These are phyloP conservation scores for Dryas drummondii DNA, from an alignment of 306 rosid genomes.

Conservation along the genomic window DNA sequence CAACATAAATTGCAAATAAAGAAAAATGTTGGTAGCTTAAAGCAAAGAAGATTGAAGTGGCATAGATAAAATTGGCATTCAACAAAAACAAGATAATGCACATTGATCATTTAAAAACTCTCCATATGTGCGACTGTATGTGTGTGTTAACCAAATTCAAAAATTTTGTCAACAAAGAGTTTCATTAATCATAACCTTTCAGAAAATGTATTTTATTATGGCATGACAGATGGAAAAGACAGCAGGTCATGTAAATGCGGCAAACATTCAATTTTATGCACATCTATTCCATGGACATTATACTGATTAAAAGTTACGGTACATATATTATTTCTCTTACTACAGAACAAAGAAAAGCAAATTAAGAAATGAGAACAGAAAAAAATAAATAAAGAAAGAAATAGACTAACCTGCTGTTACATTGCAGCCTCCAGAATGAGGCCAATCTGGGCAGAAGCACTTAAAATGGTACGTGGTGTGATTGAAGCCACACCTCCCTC, in stretches of 20 bases:
- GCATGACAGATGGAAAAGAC: background rate
- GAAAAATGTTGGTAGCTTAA: background rate
- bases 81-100: background rate
- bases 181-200: too few relatives aligned
- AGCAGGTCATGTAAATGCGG: background rate
- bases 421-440: constrained; percentile 42
- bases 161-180: too few relatives aligned
- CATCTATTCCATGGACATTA: background rate
- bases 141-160: too few relatives aligned
- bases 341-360: too few relatives aligned
- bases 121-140: too few relatives aligned
- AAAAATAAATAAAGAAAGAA: too few relatives aligned
- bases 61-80: background rate
- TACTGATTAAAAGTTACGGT: background rate
- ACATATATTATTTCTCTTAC: too few relatives aligned
- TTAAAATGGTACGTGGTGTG: background rate
- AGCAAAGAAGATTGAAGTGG: background rate
- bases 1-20: background rate
- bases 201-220: too few relatives aligned
- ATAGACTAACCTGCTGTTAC: too few relatives aligned
- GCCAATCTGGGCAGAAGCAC: constrained; percentile 58
- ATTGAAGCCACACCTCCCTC: constrained; percentile 58
- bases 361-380: too few relatives aligned
- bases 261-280: background rate
- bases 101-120: background rate